These are phyloP conservation scores for Xanthoceras sorbifolium DNA, from an alignment of 345 rosid species.

Conservation along the genomic window DNA sequence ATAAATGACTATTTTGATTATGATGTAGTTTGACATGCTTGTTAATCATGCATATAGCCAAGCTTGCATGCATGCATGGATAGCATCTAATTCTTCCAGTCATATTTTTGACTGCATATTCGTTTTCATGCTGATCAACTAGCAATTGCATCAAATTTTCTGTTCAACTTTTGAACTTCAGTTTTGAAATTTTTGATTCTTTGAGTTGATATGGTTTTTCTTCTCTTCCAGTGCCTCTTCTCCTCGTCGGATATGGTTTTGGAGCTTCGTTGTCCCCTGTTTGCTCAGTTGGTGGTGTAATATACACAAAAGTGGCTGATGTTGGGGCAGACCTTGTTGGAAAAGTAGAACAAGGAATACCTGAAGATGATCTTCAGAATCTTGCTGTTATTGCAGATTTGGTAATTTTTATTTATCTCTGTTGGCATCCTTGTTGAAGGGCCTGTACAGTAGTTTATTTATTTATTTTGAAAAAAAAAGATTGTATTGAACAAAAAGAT, in stretches of 20 bases:
- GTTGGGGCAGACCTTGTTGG: constrained; percentile 99
- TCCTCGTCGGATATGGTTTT: constrained; percentile 97
- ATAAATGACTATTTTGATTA: neutral
- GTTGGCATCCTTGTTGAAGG: constrained; percentile 9
- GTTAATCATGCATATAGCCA: neutral
- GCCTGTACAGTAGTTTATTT: too few species aligned
- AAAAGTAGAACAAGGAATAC: constrained; percentile 99
- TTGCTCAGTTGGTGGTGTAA: constrained; percentile 99
- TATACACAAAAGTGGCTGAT: constrained; percentile 98
- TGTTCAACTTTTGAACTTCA: neutral
- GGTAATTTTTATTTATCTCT: constrained; percentile 47
- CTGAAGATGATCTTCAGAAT: constrained; percentile 99
- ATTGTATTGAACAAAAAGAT: too few species aligned
- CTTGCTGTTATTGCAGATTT: constrained; percentile 99
- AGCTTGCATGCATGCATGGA: neutral
- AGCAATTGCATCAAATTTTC: constrained; percentile 1
- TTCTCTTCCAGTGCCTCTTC: constrained; percentile 84
- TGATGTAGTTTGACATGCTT: constrained; percentile 4
- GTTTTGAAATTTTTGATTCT: constrained; percentile 11
- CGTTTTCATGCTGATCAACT: neutral
- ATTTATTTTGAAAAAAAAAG: too few species aligned
- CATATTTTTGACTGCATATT: constrained; percentile 11
- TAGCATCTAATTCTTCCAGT: neutral
- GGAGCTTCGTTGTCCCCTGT: constrained; percentile 99
- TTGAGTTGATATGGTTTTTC: constrained; percentile 24